Evolutionary conservation across 2,329 filamentous ascomycete genomes (phyloP), one percentile per base, ranked within the genome.

Genomic region (Neonectria magnoliae): DNA sequence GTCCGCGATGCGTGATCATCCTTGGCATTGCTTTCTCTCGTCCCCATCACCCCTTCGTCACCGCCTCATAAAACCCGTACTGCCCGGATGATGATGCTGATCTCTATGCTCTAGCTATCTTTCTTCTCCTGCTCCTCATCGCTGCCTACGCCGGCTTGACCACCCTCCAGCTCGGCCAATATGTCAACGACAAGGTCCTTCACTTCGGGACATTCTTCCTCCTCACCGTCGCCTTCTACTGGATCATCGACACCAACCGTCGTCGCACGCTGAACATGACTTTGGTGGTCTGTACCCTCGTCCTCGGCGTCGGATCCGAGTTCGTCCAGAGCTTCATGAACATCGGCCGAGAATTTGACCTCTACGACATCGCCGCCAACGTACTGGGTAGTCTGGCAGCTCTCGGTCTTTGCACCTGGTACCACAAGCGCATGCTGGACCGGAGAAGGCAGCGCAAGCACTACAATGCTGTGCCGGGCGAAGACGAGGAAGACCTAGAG

Each of bases 371-470:
- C 66, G 83, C 93, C 57, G 94, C 94, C 75, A 99, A 99, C 77
- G 80, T 97, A 0, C 81, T 93, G 44, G 96, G 96, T 45, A 95
- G 92, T 68, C 79, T 92, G 14, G 82, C 84, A 1, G 94, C 88
- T 0, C 77, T 98, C 20, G 90, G 85, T 0, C 77, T 97, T 20
- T 97, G 93, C 77, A 90, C 89, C 62, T 95, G 93, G 92, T 99
- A 99, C 77, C 96, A 99, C 81, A 91, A 92, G 76, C 91, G 96
- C 64, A 98, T 98, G 94, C 83, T 98, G 42, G 95, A 98, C 79
- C 87, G 96, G 67, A 93, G 92, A 77, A 87, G 94, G 65, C 84
- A 88, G 74, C 88, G 88, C 60, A 92, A 92, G 75, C 87, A 88
- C 56, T 97, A 97, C 75, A 85, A 87, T 57, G 85, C 87, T 7